These are phyloP conservation scores for Diplodia intermedia DNA, from an alignment of 2,329 filamentous ascomycete species.

Conservation along the genomic window DNA sequence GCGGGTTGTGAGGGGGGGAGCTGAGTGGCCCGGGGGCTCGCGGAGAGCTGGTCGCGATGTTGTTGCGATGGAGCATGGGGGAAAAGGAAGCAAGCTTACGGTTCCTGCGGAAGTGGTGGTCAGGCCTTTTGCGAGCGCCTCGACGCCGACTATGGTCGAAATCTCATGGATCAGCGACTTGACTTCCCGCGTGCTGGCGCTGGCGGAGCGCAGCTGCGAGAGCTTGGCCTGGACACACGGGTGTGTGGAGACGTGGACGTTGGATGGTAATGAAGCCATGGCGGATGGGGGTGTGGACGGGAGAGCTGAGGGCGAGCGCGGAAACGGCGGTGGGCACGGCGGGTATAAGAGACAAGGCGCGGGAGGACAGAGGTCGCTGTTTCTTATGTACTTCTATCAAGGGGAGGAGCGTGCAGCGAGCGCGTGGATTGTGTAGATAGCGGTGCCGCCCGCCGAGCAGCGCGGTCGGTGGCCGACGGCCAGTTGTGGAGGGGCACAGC, in stretches of 20 bases:
- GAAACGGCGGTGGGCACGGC: not conserved
- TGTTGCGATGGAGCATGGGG: conserved; percentile 12
- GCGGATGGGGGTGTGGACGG: conserved; percentile 16
- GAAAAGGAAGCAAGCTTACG: conserved; percentile 57
- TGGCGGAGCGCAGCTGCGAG: conserved; percentile 80
- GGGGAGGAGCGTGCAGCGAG: not conserved
- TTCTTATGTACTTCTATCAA: conserved; percentile 26
- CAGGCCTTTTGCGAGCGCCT: conserved; percentile 74
- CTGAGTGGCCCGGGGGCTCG: not conserved
- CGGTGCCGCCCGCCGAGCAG: conserved; percentile 14
- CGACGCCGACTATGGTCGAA: conserved; percentile 78
- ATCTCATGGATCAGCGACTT: conserved; percentile 87
- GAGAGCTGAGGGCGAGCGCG: not conserved
- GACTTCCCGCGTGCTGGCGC: conserved; percentile 74
- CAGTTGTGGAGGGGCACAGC: conserved; percentile 20
- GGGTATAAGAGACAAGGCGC: not conserved
- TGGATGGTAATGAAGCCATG: conserved; percentile 56
- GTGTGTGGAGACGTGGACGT: conserved; percentile 79
- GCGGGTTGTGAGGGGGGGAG: conserved; percentile 3
- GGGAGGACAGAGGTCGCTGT: conserved; percentile 5
- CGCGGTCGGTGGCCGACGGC: conserved; percentile 19
- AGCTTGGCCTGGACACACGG: conserved; percentile 89
- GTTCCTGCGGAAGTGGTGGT: conserved; percentile 64
- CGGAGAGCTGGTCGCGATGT: too few relatives aligned
- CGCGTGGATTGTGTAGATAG: conserved; percentile 1